A percentile compares a stretch with the other conserved stretches of the same genome.
phyloP scores from a whole-genome alignment of 495 filamentous ascomycete genomes.

The Aspergillus avenaceus region DNA sequence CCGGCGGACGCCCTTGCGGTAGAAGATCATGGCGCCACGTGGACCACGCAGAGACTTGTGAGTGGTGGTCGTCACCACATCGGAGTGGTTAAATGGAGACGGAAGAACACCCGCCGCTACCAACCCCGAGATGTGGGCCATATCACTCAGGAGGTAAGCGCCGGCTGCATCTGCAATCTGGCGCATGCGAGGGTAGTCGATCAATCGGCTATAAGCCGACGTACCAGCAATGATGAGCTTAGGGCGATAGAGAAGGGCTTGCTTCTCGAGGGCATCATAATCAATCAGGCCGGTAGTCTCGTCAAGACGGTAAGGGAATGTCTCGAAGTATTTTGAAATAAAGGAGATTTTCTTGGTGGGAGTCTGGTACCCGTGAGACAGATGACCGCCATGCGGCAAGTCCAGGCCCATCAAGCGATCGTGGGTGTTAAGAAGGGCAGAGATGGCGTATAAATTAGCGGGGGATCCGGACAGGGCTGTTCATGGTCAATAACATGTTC shows the following conservation, averaged over 20 bases:
- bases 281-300: constrained; percentile 90
- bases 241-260: constrained; percentile 82
- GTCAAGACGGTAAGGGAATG: constrained; percentile 87
- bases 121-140: constrained; percentile 96
- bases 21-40: constrained; percentile 97
- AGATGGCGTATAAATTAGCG: constrained; percentile 94
- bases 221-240: constrained; percentile 95
- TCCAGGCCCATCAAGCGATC: constrained; percentile 97
- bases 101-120: constrained; percentile 88
- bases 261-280: constrained; percentile 82
- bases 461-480: constrained; percentile 91
- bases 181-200: constrained; percentile 88
- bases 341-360: constrained; percentile 98
- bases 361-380: constrained; percentile 97
- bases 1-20: constrained; percentile 81
- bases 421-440: constrained; percentile 84
- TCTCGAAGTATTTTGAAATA: constrained; percentile 98
- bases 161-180: constrained; percentile 84
- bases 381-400: constrained; percentile 91
- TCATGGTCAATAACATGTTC: not conserved
- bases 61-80: constrained; percentile 96
- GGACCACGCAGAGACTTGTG: constrained; percentile 96
- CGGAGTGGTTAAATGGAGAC: constrained; percentile 81
- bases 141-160: constrained; percentile 89
- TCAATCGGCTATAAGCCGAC: constrained; percentile 88